Percentiles rank a stretch among this genome's conserved stretches.
Conservation (phyloP, 1,284 basidiomycete species). For the Ganoderma leucocontextum region DNA sequence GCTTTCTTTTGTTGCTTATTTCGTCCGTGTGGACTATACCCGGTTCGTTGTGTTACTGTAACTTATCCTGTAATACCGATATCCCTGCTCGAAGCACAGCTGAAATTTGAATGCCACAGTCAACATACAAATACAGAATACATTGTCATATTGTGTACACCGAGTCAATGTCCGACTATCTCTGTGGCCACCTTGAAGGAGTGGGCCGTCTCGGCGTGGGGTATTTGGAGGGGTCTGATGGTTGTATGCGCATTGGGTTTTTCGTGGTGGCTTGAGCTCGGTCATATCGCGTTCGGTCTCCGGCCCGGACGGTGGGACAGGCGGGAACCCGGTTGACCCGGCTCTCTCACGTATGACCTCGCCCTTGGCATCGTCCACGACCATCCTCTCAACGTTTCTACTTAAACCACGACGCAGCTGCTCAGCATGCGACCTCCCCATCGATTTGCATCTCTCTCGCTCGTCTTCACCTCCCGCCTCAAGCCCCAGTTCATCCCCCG, state of each 20-base stretch:
- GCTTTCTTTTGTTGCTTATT: background rate
- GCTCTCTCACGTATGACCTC: background rate
- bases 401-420: background rate
- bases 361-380: background rate
- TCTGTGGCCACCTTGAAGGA: too few species aligned
- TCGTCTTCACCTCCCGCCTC: constrained; percentile 17
- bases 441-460: constrained; percentile 13
- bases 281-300: too few species aligned
- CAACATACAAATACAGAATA: background rate
- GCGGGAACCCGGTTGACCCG: background rate
- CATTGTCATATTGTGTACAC: background rate
- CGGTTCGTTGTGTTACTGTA: background rate
- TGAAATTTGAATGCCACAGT: too few species aligned
- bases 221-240: too few species aligned
- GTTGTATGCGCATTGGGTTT: too few species aligned
- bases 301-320: too few species aligned
- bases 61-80: constrained; percentile 1
- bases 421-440: constrained; percentile 14
- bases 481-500: constrained; percentile 24
- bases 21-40: background rate
- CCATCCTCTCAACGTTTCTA: background rate
- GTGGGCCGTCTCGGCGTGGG: too few species aligned
- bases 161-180: too few species aligned
- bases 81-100: background rate
- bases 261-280: too few species aligned